phyloP scores from a whole-genome alignment of 2,329 filamentous ascomycete genomes.

The Aspergillus ruber region DNA sequence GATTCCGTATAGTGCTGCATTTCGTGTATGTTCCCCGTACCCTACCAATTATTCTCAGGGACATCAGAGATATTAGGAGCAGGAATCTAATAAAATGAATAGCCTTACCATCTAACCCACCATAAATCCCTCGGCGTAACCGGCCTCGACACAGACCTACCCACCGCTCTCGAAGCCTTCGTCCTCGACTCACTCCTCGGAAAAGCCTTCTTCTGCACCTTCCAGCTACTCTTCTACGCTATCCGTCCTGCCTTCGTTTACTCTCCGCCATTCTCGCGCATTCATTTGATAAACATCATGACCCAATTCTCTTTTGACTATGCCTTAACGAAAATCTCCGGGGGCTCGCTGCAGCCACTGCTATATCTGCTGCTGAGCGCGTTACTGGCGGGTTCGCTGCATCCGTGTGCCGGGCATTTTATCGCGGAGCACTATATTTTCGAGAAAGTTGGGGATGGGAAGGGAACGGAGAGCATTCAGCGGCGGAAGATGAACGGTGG shows the following conservation, averaged over 20 bases:
- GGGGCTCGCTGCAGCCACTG: slow-evolving; percentile 54
- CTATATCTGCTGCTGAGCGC: slow-evolving; percentile 82
- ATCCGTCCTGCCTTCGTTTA: slow-evolving; percentile 93
- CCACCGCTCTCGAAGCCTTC: slow-evolving; percentile 82
- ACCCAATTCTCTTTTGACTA: slow-evolving; percentile 75
- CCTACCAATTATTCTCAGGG: background rate
- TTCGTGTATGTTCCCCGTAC: slow-evolving; percentile 56
- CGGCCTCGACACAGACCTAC: slow-evolving; percentile 91
- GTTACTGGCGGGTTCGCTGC: slow-evolving; percentile 87
- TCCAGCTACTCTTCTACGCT: slow-evolving; percentile 98
- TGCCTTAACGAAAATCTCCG: slow-evolving; percentile 55
- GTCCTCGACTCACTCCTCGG: slow-evolving; percentile 89
- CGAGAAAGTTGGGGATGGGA: slow-evolving; percentile 27
- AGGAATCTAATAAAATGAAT: background rate
- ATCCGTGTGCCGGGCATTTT: slow-evolving; percentile 94
- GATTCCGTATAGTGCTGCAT: slow-evolving; percentile 91
- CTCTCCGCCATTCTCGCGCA: slow-evolving; percentile 74
- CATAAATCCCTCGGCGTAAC: slow-evolving; percentile 98
- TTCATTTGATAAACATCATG: slow-evolving; percentile 75
- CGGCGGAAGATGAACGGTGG: slow-evolving; percentile 38
- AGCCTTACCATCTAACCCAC: slow-evolving; percentile 96
- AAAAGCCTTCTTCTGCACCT: slow-evolving; percentile 98
- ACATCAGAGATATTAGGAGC: slow-evolving; percentile 2
- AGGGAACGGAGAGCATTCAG: slow-evolving; percentile 45
- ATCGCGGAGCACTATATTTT: slow-evolving; percentile 95